Evolutionary conservation across 352 stramenopile species (phyloP).

Genomic region (Blastocystis sp.): DNA sequence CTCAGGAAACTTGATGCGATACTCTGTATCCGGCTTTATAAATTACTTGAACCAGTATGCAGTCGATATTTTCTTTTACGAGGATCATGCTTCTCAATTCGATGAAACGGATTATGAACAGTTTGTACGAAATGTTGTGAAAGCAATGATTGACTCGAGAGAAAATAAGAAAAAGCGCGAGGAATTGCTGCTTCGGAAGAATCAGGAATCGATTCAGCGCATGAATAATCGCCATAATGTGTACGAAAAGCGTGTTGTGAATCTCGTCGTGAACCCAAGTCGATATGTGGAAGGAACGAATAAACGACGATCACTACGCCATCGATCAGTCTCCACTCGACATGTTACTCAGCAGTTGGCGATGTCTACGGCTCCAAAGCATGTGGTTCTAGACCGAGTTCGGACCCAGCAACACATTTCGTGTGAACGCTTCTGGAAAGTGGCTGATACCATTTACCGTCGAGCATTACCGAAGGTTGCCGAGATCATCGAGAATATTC

Average conservation of each 20-base stretch:
- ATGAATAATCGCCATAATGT: neutral
- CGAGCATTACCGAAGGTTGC: neutral
- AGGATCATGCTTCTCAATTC: neutral
- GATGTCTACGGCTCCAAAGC: neutral
- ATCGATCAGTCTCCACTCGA: neutral
- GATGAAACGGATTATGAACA: neutral
- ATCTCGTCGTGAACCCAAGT: neutral
- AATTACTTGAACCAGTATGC: neutral
- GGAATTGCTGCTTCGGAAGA: neutral
- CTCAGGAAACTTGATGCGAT: neutral
- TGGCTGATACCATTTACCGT: neutral
- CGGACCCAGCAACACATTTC: neutral
- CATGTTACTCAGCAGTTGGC: neutral
- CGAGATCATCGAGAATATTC: neutral
- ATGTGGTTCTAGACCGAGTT: neutral
- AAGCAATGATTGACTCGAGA: neutral
- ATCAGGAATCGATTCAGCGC: neutral
- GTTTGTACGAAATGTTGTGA: neutral
- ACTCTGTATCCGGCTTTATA: neutral
- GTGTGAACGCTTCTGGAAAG: constrained; percentile 37
- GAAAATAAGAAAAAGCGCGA: neutral
- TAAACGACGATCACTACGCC: neutral
- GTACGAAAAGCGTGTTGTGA: neutral
- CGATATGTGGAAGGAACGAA: neutral
- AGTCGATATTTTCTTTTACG: neutral